A percentile compares a stretch with the other conserved stretches of the same genome.
Evolutionary conservation across 2,329 filamentous ascomycete genomes (phyloP).

Genomic region (Coniochaeta sp.): DNA sequence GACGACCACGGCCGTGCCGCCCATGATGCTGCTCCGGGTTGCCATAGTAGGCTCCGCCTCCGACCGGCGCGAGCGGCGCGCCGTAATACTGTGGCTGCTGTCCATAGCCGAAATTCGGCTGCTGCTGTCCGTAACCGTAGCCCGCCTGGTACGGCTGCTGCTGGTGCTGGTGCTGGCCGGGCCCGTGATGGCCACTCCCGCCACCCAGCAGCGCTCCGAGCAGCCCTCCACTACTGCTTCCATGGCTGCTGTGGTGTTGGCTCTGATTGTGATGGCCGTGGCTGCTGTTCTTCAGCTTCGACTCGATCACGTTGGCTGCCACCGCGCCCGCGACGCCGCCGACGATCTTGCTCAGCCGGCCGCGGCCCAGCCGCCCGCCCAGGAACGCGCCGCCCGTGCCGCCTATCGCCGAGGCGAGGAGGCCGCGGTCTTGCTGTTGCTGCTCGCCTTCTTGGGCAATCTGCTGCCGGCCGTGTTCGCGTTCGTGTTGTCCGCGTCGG

Average conservation of each 20-base stretch:
- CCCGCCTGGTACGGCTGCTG: neutral
- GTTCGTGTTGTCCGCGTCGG: neutral
- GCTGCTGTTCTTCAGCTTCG: conserved; percentile 28
- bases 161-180: too few species aligned
- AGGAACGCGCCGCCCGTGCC: conserved; percentile 45
- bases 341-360: conserved; percentile 40
- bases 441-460: conserved; percentile 39
- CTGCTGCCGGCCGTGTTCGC: conserved; percentile 3
- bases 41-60: neutral
- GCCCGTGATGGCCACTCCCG: neutral
- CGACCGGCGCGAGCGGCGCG: neutral
- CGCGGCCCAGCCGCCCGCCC: conserved; percentile 47
- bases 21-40: neutral
- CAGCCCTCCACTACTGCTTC: neutral
- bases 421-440: conserved; percentile 26
- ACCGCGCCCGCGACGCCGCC: conserved; percentile 47
- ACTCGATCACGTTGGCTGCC: conserved; percentile 44
- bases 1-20: neutral
- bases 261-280: conserved; percentile 1
- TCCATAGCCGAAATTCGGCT: too few species aligned
- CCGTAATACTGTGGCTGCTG: neutral
- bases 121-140: too few species aligned
- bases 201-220: conserved; percentile 6
- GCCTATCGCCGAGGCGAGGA: conserved; percentile 46
- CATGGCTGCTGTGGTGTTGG: too few species aligned